A percentile compares a stretch with the other conserved stretches of the same genome.
These are phyloP conservation scores for Prunus mira DNA, from an alignment of 306 rosid genomes.

Conservation along the genomic window DNA sequence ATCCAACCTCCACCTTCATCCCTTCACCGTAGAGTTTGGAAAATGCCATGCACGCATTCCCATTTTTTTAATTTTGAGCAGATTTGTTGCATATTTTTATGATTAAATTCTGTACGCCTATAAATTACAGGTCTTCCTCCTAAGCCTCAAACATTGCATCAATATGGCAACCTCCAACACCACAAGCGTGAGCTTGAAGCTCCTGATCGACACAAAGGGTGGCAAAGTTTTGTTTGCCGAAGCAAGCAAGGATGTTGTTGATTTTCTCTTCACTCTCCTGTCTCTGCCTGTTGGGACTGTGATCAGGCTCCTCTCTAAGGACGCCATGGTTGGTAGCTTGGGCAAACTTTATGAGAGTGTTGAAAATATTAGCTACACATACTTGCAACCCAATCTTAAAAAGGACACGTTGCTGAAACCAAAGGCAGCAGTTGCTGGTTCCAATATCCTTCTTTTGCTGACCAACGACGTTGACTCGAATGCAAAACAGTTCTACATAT, in stretches of 20 bases:
- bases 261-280: conserved; percentile 28
- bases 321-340: conserved; percentile 9
- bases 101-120: too few species aligned
- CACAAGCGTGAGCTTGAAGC: conserved; percentile 1
- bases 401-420: conserved; percentile 7
- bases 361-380: not conserved
- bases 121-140: too few species aligned
- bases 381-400: not conserved
- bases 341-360: conserved; percentile 21
- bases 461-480: not conserved
- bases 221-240: conserved; percentile 24
- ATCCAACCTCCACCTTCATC: too few species aligned
- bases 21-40: too few species aligned
- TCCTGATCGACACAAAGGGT: not conserved
- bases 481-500: not conserved
- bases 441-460: not conserved
- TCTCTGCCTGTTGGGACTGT: conserved; percentile 25
- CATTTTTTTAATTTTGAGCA: too few species aligned
- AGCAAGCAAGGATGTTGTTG: conserved; percentile 16
- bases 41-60: too few species aligned
- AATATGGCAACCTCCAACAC: not conserved
- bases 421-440: not conserved
- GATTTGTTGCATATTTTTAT: too few species aligned
- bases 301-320: not conserved
- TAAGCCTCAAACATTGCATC: too few species aligned